These are phyloP conservation scores for Marasmius tenuissimus DNA, from an alignment of 1,284 basidiomycete species.

Conservation along the genomic window DNA sequence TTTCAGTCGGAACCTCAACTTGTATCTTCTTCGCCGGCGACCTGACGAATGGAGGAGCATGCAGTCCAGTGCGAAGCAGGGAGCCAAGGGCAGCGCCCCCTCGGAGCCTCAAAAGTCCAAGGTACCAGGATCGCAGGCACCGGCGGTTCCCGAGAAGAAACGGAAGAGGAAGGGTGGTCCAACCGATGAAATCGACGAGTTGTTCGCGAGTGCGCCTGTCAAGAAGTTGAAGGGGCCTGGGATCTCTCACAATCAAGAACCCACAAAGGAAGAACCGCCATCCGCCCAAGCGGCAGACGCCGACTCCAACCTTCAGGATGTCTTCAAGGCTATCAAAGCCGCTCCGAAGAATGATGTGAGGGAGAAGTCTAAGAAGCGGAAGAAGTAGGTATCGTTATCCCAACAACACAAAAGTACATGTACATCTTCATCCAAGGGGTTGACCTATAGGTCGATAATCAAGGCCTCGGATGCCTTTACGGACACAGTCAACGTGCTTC, in stretches of 20 bases:
- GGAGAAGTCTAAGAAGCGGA: neutral
- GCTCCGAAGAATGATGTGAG: constrained; percentile 7
- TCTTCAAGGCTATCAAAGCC: constrained; percentile 10
- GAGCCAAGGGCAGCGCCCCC: constrained; percentile 13
- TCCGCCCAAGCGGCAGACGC: neutral
- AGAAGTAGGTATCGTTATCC: neutral
- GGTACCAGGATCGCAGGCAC: neutral
- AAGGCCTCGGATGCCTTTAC: constrained; percentile 39
- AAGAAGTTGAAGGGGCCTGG: constrained; percentile 46
- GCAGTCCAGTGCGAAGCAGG: constrained; percentile 34
- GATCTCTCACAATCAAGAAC: neutral
- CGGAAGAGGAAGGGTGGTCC: constrained; percentile 31
- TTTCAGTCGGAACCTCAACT: constrained; percentile 77
- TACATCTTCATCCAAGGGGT: too few relatives aligned
- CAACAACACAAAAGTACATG: neutral
- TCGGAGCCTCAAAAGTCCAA: neutral
- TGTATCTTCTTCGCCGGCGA: constrained; percentile 76
- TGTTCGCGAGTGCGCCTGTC: constrained; percentile 61
- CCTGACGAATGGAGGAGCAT: constrained; percentile 82
- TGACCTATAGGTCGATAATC: constrained; percentile 30
- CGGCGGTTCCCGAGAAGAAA: constrained; percentile 11
- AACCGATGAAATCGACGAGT: constrained; percentile 68
- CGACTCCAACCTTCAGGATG: constrained; percentile 7
- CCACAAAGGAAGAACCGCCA: neutral
- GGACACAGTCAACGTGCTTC: constrained; percentile 26